These are phyloP conservation scores for Tritrichomonas foetus DNA, from an alignment of 208 protist genomes.

Conservation along the genomic window DNA sequence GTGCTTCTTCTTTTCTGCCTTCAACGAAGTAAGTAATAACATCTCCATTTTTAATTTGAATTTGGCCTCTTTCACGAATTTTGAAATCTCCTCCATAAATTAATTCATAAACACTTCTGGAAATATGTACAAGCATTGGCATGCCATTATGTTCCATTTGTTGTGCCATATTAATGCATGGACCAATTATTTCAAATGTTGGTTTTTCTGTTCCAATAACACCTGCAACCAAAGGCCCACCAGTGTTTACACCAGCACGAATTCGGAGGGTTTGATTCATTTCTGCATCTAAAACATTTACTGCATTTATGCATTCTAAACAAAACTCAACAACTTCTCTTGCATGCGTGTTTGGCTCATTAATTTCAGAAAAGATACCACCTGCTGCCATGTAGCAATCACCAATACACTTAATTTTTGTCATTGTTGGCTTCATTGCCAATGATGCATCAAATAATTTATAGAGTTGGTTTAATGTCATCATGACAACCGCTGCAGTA, in stretches of 20 bases:
- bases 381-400: slow-evolving; percentile 33
- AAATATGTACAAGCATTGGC: not conserved
- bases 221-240: not conserved
- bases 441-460: not conserved
- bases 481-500: not conserved
- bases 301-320: not conserved
- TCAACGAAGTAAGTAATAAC: not conserved
- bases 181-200: slow-evolving; percentile 17
- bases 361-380: slow-evolving; percentile 19
- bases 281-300: not conserved
- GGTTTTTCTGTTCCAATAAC: not conserved
- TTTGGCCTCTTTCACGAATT: not conserved
- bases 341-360: not conserved
- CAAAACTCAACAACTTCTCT: not conserved
- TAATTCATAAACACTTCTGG: not conserved
- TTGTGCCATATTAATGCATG: slow-evolving; percentile 7
- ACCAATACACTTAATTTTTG: slow-evolving; percentile 39
- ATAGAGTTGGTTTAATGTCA: not conserved
- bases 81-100: not conserved
- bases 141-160: slow-evolving; percentile 25
- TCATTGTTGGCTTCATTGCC: not conserved
- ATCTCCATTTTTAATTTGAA: not conserved
- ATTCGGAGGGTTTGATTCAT: not conserved
- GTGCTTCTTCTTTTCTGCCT: no score
- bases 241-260: not conserved